A percentile compares a stretch with the other conserved stretches of the same genome.
phyloP scores from a whole-genome alignment of 2,329 filamentous ascomycete species.

The Endothia cerciana region DNA sequence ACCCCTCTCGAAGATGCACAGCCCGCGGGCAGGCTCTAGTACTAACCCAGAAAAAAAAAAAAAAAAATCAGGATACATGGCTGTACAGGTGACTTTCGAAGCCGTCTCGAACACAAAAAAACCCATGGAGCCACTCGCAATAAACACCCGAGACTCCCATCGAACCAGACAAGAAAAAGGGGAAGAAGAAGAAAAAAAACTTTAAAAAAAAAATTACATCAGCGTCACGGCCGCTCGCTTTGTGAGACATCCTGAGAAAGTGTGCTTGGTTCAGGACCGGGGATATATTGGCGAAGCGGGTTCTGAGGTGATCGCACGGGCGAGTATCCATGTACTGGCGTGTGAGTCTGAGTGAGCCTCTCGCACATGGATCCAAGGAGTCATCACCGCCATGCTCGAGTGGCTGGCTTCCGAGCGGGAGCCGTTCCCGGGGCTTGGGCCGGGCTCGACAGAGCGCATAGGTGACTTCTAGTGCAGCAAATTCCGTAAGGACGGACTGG shows the following conservation, averaged over 20 bases:
- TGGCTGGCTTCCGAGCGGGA: too few relatives aligned
- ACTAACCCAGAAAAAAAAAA: conserved; percentile 5
- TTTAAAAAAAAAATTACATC: too few relatives aligned
- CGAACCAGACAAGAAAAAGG: too few relatives aligned
- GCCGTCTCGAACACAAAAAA: background rate
- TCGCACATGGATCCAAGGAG: background rate
- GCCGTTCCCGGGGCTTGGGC: too few relatives aligned
- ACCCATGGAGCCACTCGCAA: background rate
- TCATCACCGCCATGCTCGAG: too few relatives aligned
- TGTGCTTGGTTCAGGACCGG: background rate
- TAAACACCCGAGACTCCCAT: background rate
- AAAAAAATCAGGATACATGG: conserved; percentile 4
- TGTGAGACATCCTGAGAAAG: background rate
- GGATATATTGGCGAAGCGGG: background rate
- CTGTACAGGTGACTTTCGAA: conserved; percentile 20
- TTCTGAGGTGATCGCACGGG: background rate
- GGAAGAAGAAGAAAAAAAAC: background rate
- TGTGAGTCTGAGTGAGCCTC: background rate
- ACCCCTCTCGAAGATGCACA: conserved; percentile 3
- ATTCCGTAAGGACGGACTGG: conserved; percentile 76
- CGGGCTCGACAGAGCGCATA: too few relatives aligned
- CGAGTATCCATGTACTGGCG: background rate
- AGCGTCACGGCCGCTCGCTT: background rate
- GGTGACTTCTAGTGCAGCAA: conserved; percentile 59
- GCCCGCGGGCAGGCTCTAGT: conserved; percentile 9